Conservation (phyloP, 2,329 filamentous ascomycete genomes). For the Xylariaceae sp. region DNA sequence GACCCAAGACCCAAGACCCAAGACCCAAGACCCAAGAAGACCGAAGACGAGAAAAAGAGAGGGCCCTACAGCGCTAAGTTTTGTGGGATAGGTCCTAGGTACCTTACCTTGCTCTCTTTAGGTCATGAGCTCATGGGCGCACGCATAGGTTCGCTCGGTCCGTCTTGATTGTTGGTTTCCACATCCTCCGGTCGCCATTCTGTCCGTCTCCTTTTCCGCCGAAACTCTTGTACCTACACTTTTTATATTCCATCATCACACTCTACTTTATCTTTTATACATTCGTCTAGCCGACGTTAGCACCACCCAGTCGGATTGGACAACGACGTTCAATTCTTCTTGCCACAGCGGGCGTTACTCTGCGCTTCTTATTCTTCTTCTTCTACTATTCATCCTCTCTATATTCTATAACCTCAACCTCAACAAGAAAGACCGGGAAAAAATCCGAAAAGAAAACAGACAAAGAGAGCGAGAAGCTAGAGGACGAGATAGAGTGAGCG, state of each 20-base stretch:
- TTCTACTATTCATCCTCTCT: neutral
- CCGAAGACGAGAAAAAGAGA: neutral
- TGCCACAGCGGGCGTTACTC: neutral
- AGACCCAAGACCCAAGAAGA: neutral
- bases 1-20: neutral
- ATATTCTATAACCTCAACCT: neutral
- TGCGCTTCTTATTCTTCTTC: neutral
- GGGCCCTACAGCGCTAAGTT: neutral
- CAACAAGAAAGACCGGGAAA: neutral
- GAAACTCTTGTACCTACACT: neutral
- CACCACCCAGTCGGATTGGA: neutral
- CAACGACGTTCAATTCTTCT: neutral
- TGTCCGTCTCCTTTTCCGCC: neutral
- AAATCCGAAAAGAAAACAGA: neutral
- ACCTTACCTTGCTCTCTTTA: neutral
- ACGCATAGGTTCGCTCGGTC: neutral
- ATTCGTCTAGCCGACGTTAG: neutral
- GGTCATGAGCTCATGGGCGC: slow-evolving; percentile 1
- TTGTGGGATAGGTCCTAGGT: neutral
- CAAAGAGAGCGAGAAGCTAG: neutral
- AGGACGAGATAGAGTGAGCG: neutral
- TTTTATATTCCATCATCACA: neutral
- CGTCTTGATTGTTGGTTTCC: slow-evolving; percentile 1
- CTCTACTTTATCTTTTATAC: neutral
- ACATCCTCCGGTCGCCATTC: neutral